Evolutionary conservation across 257 asterid species (phyloP).

Genomic region (Echium plantagineum): DNA sequence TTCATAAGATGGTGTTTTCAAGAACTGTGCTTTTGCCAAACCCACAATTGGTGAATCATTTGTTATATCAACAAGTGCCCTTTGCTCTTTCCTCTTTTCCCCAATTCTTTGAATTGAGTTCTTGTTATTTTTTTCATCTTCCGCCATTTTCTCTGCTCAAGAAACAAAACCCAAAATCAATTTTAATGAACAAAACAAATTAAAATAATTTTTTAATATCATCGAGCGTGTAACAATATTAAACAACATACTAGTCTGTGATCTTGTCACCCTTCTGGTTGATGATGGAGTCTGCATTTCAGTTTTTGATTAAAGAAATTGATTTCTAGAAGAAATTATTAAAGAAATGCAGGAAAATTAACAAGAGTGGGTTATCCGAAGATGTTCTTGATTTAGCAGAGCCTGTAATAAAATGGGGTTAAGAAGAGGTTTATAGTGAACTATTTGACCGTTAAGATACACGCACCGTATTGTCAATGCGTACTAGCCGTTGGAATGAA

Average conservation of each 20-base stretch:
- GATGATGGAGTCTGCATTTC: background rate
- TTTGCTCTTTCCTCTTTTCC: slow-evolving; percentile 10
- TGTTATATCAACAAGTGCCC: slow-evolving; percentile 64
- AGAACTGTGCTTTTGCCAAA: slow-evolving; percentile 47
- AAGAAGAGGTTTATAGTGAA: too few species aligned
- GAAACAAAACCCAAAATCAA: background rate
- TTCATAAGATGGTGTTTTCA: slow-evolving; percentile 68
- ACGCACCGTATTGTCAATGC: too few species aligned
- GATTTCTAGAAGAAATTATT: too few species aligned
- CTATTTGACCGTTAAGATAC: too few species aligned
- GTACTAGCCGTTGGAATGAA: too few species aligned
- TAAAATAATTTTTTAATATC: too few species aligned
- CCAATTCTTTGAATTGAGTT: slow-evolving; percentile 19
- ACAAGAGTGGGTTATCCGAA: too few species aligned
- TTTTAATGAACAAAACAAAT: too few species aligned
- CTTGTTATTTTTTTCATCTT: slow-evolving; percentile 24
- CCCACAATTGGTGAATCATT: slow-evolving; percentile 97
- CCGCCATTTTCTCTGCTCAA: slow-evolving; percentile 4
- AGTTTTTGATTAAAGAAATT: background rate
- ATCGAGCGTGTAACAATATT: too few species aligned
- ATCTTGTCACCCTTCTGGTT: background rate
- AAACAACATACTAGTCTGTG: background rate
- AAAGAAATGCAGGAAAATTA: too few species aligned
- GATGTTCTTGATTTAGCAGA: too few species aligned
- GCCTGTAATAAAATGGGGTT: too few species aligned